These are phyloP conservation scores for Termitomyces sp. DNA, from an alignment of 768 basidiomycete genomes.

Conservation along the genomic window DNA sequence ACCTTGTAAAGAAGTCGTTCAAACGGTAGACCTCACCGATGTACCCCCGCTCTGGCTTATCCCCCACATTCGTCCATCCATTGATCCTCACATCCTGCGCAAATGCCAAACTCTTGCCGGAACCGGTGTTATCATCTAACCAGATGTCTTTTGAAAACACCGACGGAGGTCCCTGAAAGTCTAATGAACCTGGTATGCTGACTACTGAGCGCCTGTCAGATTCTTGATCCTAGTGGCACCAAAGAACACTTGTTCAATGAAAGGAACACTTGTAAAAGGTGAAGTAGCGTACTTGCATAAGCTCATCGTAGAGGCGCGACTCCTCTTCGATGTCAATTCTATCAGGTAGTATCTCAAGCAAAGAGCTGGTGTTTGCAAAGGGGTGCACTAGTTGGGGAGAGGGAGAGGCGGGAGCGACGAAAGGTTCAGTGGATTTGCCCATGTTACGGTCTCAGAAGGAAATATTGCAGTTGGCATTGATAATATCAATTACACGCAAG, in stretches of 20 bases:
- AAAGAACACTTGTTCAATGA: not conserved
- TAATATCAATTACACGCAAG: not conserved
- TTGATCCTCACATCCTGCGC: slow-evolving; percentile 59
- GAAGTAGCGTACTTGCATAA: slow-evolving; percentile 29
- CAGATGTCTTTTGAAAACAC: slow-evolving; percentile 67
- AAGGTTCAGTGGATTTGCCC: slow-evolving; percentile 2
- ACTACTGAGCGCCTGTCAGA: slow-evolving; percentile 8
- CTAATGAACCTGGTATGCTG: slow-evolving; percentile 17
- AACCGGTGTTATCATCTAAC: slow-evolving; percentile 55
- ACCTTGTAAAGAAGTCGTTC: not conserved
- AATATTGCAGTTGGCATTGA: not conserved
- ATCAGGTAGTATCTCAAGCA: slow-evolving; percentile 50
- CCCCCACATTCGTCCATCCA: slow-evolving; percentile 73
- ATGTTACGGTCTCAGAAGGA: not conserved
- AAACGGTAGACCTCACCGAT: slow-evolving; percentile 36
- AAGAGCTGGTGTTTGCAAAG: slow-evolving; percentile 38
- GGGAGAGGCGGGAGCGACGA: not conserved
- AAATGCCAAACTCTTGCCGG: slow-evolving; percentile 47
- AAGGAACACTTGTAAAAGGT: not conserved
- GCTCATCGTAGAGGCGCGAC: slow-evolving; percentile 58
- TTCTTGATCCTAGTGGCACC: slow-evolving; percentile 11
- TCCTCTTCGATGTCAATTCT: slow-evolving; percentile 67
- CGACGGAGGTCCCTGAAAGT: slow-evolving; percentile 36
- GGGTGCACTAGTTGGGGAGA: slow-evolving; percentile 25
- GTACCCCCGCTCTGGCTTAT: slow-evolving; percentile 57